Conservation (phyloP, 768 basidiomycete species). For the Hirschioporus abietinus region DNA sequence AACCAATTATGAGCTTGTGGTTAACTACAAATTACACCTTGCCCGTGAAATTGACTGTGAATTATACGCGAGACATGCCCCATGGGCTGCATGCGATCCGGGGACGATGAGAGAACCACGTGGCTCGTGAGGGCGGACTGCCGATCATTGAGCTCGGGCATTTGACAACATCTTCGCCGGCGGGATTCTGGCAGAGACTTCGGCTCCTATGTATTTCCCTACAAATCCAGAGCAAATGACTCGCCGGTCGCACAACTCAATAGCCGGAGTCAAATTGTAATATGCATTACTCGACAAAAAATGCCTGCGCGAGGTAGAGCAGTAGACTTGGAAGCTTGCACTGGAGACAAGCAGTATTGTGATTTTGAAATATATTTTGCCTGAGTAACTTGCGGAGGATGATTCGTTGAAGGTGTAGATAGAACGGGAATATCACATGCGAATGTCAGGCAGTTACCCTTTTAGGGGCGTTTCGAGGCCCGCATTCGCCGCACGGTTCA, state of each 20-base stretch:
- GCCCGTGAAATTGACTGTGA: too few relatives aligned
- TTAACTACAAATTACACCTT: too few relatives aligned
- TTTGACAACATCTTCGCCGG: neutral
- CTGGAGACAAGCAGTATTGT: too few relatives aligned
- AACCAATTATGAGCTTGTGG: too few relatives aligned
- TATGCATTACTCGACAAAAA: too few relatives aligned
- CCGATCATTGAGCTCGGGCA: neutral
- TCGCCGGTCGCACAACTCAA: neutral
- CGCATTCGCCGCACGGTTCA: neutral
- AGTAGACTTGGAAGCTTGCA: too few relatives aligned
- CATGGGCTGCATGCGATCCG: too few relatives aligned
- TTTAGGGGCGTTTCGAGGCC: neutral
- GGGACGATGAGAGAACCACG: neutral
- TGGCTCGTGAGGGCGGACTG: neutral
- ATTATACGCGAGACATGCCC: too few relatives aligned
- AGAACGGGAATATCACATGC: slow-evolving; percentile 1
- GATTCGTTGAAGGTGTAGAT: neutral
- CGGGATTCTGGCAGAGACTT: neutral
- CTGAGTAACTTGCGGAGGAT: neutral
- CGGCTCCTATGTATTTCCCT: neutral
- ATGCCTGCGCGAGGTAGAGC: too few relatives aligned
- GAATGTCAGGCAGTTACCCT: neutral
- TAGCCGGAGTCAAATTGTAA: neutral
- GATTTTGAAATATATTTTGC: neutral
- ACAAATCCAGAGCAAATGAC: neutral